Evolutionary conservation across 2,329 filamentous ascomycete species (phyloP), one percentile per base, ranked within the genome.

Genomic region (Raffaelea deltoideospora): DNA sequence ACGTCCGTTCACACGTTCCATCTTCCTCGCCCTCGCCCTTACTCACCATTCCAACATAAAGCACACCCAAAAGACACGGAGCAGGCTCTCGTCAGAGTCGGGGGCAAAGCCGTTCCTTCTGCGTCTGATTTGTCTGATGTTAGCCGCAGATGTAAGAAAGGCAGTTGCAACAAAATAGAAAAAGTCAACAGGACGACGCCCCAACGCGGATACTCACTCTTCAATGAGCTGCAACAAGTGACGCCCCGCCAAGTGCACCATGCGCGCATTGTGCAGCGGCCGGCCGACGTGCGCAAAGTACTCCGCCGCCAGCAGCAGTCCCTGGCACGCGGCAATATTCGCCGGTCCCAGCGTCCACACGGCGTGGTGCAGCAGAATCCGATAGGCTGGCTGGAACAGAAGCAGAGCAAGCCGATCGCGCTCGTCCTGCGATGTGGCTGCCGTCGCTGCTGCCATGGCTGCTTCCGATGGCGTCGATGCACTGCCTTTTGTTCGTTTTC

Each of bases 61-160:
- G 49, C 75, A 80, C 22, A 77, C 77, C 79, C 79, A 84, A 44
- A 78, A 82, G 1, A 72, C 69, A 39, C 77, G 63, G 28, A 69
- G 57, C 38, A 65, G 63, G 15, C 62, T 50, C 43, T 74, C 65
- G 39, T 64, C 48, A 10, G 43, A 47, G 5, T 41, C 37, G 5
- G 40, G 35, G 2, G 40, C 30, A 18, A 20, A 20, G 10, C 18
- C 34, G 5, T 28, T 29, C 18, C 31, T 31, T 15, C 31, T 32
- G 5, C 20, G 37, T 8, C 33, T 42, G 15, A n/a, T n/a, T n/a
- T 10, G 10, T n/a, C 7, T 33, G 3, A 23, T 9, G 2, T 28
- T 6, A 23, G 10, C 10, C 23, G 9, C 2, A 3, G 10, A 26
- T n/a, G 4, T 10, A 24, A 4, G 3, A 34, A 11, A 37, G 21